Percentiles rank a stretch among this genome's conserved stretches.
These are phyloP conservation scores for Balamuthia mandrillaris DNA, from an alignment of 208 protist genomes.

Conservation along the genomic window DNA sequence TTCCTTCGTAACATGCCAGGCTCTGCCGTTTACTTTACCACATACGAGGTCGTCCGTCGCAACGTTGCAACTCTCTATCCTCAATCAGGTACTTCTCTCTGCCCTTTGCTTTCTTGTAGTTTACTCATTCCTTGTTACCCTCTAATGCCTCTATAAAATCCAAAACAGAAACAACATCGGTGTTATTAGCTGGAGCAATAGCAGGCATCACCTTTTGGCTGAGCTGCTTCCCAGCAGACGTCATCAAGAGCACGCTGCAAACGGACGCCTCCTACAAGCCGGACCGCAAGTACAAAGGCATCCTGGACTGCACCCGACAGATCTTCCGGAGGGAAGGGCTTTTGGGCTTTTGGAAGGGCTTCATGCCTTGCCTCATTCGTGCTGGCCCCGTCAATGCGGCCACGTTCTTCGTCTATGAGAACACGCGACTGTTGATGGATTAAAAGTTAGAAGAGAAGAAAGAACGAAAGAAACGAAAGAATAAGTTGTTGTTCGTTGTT, in stretches of 20 bases:
- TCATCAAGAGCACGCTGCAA: slow-evolving; percentile 24
- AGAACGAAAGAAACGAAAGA: too few species aligned
- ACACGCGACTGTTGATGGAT: too few species aligned
- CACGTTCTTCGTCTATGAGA: slow-evolving; percentile 70
- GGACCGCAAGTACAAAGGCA: slow-evolving; percentile 33
- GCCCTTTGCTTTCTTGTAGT: too few species aligned
- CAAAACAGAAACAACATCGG: too few species aligned
- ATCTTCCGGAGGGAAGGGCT: too few species aligned
- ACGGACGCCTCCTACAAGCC: slow-evolving; percentile 50
- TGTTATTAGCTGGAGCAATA: slow-evolving; percentile 59
- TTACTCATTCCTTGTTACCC: not conserved
- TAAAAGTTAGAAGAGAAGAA: too few species aligned
- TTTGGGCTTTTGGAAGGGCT: slow-evolving; percentile 52
- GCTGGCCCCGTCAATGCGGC: slow-evolving; percentile 73
- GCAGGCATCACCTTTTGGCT: slow-evolving; percentile 67
- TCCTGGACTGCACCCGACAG: too few species aligned
- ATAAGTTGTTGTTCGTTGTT: too few species aligned
- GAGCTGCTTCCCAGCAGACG: slow-evolving; percentile 42
- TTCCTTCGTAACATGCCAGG: slow-evolving; percentile 16
- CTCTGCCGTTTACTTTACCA: slow-evolving; percentile 50
- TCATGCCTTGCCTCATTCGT: slow-evolving; percentile 63
- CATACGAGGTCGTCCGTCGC: slow-evolving; percentile 58
- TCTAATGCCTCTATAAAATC: not conserved
- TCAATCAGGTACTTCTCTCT: too few species aligned
- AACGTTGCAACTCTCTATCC: too few species aligned